These are phyloP conservation scores for Daldinia bambusicola DNA, from an alignment of 495 filamentous ascomycete species.

Conservation along the genomic window DNA sequence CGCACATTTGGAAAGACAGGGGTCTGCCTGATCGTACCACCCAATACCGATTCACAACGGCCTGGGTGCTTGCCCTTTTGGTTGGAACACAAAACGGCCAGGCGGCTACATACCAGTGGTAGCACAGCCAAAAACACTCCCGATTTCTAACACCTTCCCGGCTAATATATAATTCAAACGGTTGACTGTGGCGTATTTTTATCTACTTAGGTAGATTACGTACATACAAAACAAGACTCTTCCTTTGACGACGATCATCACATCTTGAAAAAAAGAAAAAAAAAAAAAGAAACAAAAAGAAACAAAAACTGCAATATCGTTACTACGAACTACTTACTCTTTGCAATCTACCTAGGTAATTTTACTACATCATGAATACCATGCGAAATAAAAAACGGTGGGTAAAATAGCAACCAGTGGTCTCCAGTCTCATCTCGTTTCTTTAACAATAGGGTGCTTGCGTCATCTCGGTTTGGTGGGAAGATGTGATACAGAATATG, in stretches of 20 bases:
- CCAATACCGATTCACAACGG: conserved; percentile 34
- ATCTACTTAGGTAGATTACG: not conserved
- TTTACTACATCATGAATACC: not conserved
- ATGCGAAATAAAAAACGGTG: not conserved
- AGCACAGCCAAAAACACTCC: conserved; percentile 8
- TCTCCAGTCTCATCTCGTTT: conserved; percentile 2
- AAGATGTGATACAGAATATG: conserved; percentile 23
- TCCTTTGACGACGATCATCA: not conserved
- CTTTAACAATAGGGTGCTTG: conserved; percentile 9
- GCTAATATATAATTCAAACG: not conserved
- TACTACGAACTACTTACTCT: too few relatives aligned
- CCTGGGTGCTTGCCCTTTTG: conserved; percentile 11
- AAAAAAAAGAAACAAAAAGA: too few relatives aligned
- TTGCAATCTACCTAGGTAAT: too few relatives aligned
- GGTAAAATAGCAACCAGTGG: not conserved
- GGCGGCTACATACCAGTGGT: conserved; percentile 2
- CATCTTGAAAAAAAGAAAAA: too few relatives aligned
- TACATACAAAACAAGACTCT: not conserved
- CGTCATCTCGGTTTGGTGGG: conserved; percentile 17
- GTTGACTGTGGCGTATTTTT: conserved; percentile 5
- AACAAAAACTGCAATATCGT: not conserved
- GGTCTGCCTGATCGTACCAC: conserved; percentile 19
- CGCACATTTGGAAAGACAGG: conserved; percentile 27
- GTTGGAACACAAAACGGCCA: conserved; percentile 21
- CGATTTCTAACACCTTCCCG: conserved; percentile 21